These are phyloP conservation scores for Pholiota conissans DNA, from an alignment of 768 basidiomycete genomes.

Conservation along the genomic window DNA sequence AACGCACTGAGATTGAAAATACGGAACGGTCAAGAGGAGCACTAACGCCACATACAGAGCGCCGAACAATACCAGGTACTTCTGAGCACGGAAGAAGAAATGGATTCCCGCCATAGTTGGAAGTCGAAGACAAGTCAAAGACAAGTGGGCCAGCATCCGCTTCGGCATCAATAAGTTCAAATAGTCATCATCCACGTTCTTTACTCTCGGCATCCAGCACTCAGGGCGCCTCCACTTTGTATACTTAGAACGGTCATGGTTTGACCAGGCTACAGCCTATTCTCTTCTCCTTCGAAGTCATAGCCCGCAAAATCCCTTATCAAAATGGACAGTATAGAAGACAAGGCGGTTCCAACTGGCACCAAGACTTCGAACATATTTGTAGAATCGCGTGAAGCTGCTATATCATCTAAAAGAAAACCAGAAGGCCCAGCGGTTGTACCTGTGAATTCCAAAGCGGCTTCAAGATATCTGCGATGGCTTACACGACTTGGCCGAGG, in stretches of 20 bases:
- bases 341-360: background rate
- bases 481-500: conserved; percentile 50
- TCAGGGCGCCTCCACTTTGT: too few relatives aligned
- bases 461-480: conserved; percentile 22
- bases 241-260: background rate
- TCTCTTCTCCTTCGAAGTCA: background rate
- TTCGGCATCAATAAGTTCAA: too few relatives aligned
- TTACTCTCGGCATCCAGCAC: too few relatives aligned
- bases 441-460: conserved; percentile 9
- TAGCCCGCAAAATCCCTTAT: background rate
- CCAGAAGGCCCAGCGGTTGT: conserved; percentile 6
- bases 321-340: background rate
- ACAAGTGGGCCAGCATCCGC: background rate
- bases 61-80: conserved; percentile 41
- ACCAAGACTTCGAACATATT: background rate
- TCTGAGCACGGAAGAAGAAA: conserved; percentile 23
- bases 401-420: conserved; percentile 3
- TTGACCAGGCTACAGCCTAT: background rate
- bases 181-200: too few relatives aligned
- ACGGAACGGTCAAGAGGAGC: conserved; percentile 56
- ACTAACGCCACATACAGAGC: conserved; percentile 55
- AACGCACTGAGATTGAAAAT: conserved; percentile 59
- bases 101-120: conserved; percentile 12
- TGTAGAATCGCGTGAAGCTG: conserved; percentile 3
- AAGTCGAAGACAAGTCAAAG: background rate